Base-by-base conservation (phyloP, 345 rosid genomes). In the Eucalyptus erythrocorys region DNA sequence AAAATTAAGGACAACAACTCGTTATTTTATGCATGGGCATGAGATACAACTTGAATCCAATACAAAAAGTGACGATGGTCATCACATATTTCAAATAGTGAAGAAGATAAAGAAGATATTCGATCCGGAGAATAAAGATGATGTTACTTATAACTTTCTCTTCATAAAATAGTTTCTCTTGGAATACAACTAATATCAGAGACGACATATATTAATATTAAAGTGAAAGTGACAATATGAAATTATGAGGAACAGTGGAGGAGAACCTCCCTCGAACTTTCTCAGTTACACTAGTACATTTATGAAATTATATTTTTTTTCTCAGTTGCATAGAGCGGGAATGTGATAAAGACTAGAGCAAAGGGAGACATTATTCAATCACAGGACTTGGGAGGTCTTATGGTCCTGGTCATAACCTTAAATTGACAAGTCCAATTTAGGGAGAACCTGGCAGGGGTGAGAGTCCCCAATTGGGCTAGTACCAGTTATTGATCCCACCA, bases 141-240 rank as follows among this genome's bases (percentile, higher is more conserved):
- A 61, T n/a, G 76, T 0, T n/a, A 15, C 8, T 15, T 14, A 8
- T 14, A n/a, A 1, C 37, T 64, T 64, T 64, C 76, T 14, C 2
- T n/a, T 64, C 40, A n/a, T 64, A 7, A n/a, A 7, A 64, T n/a
- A 64, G 9, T 13, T n/a, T n/a, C 21, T 64, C 21, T 64, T n/a
- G 4, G 19, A 1, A n/a, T n/a, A n/a, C 21, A 8, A 14, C 76
- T 64, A 64, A n/a, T n/a, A n/a, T 0, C 11, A 3, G 40, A 64
- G 76, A n/a, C 1, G 19, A n/a, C 4, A n/a, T 15, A 64, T 64
- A 0, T n/a, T 15, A 61, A 61, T 13, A 61, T 64, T 30, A 32
- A 19, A 64, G 71, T 13, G 71, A 14, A 32, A 30, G 19, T 13
- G 19, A n/a, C 40, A 7, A 30, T 13, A n/a, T 15, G 40, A 66